Evolutionary conservation across 208 protist genomes (phyloP), one percentile per base, ranked within the genome.

Genomic region (Trypanosoma congolense): DNA sequence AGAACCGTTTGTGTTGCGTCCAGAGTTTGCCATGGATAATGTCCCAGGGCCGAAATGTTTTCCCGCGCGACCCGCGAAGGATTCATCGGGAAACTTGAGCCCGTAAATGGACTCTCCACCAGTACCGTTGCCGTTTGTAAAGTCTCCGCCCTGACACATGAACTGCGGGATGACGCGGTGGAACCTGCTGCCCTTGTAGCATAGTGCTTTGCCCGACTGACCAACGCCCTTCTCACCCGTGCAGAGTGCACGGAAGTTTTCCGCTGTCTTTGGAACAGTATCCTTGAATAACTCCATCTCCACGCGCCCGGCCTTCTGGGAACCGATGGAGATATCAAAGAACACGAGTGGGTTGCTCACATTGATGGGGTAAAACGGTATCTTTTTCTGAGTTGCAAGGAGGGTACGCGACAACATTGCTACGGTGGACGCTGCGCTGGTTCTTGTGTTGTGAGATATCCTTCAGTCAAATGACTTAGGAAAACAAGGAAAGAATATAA

Each of bases 111-210:
- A 95, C 57, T 94, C 77, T 26, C 92, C 90, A 55, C 95, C 96
- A 12, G 75, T 95, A 35, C 96, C 96, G 70, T 98, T 87, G 21
- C 73, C 75, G 35, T 66, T 74, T 18, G 92, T 97, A 77, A 98
- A 97, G 73, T 98, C 97, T 54, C 96, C 96, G 46, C 95, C 97
- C 70, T 99, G 97, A 51, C 86, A 69, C 85, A 96, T 93, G 65
- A 96, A 96, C 60, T 85, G 65, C n/a, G 81, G 80, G 54, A 99
- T 98, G 24, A 98, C 76, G 49, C 97, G 85, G 65, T 99, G 97
- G 78, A 99, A 98, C 18, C 48, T 75, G 62, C 59, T 86, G 31
- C 95, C 95, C 74, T 99, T 98, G 83, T 83, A 99, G 63, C 95
- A 90, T 6, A 98, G 80, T 19, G 78, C 77, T 48, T 96, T 96